These are phyloP conservation scores for Solanum chiquidenum DNA, from an alignment of 257 asterid species.

Conservation along the genomic window DNA sequence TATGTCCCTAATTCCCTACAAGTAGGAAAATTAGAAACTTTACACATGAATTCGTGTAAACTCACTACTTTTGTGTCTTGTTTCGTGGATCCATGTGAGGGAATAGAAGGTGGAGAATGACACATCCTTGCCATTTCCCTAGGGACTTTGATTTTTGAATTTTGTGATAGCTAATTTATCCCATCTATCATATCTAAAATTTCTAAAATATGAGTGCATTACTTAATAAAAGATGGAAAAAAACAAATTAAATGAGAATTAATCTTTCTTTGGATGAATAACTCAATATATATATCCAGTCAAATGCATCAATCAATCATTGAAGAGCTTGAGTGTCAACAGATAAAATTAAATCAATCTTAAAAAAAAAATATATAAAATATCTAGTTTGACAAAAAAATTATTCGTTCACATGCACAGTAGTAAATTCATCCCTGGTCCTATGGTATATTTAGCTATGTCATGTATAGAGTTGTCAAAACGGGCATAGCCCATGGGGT, in stretches of 20 bases:
- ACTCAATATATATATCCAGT: neutral
- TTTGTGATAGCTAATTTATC: neutral
- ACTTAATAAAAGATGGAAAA: no score
- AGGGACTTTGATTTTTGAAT: neutral
- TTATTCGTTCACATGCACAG: no score
- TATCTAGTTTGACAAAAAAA: no score
- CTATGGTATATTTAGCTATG: no score
- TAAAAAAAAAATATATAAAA: neutral
- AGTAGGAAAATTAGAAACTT: neutral
- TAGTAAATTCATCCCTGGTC: no score
- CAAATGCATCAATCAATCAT: neutral
- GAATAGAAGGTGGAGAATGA: neutral
- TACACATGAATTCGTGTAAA: neutral
- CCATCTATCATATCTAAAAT: neutral
- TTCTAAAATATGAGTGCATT: no score
- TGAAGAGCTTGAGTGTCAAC: neutral
- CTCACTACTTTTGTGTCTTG: neutral
- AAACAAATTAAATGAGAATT: neutral
- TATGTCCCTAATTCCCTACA: neutral
- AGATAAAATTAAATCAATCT: neutral
- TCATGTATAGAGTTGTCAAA: no score
- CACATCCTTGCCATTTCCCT: neutral
- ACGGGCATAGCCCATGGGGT: no score
- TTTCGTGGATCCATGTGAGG: neutral
- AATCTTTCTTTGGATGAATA: neutral